These are phyloP conservation scores for Arabidopsis lyrata DNA, from an alignment of 441 rosid species.

Conservation along the genomic window DNA sequence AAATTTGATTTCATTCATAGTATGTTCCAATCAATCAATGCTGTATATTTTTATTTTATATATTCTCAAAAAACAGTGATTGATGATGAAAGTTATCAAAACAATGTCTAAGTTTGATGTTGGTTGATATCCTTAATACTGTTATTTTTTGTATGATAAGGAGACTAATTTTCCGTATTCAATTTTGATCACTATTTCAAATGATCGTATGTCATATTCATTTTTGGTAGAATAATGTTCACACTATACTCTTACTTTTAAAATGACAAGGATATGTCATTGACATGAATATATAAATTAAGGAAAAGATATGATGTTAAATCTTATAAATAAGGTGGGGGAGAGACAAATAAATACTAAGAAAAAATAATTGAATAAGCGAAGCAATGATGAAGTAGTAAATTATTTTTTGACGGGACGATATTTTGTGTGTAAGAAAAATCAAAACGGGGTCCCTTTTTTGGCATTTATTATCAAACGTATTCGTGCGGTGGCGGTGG, in stretches of 20 bases:
- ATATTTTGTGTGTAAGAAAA: slow-evolving; percentile 38
- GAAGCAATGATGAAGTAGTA: slow-evolving; percentile 31
- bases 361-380: slow-evolving; percentile 30
- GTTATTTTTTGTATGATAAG: too few species aligned
- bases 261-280: slow-evolving; percentile 14
- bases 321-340: slow-evolving; percentile 32
- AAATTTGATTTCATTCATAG: slow-evolving; percentile 26
- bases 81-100: too few species aligned
- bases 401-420: slow-evolving; percentile 15
- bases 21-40: slow-evolving; percentile 33
- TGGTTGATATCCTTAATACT: too few species aligned
- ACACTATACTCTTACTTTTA: slow-evolving; percentile 2
- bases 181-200: background rate
- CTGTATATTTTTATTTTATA: background rate
- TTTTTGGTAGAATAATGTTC: slow-evolving; percentile 8
- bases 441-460: slow-evolving; percentile 39
- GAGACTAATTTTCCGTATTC: too few species aligned
- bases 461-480: slow-evolving; percentile 35
- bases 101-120: too few species aligned
- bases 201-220: slow-evolving; percentile 9
- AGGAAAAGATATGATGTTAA: slow-evolving; percentile 31
- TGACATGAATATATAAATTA: slow-evolving; percentile 7
- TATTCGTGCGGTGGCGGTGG: slow-evolving; percentile 46
- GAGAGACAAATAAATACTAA: slow-evolving; percentile 10
- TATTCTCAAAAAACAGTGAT: background rate